Percentiles rank a stretch among this genome's conserved stretches.
Conservation (phyloP, 495 filamentous ascomycete species). For the Xylaria nigripes region DNA sequence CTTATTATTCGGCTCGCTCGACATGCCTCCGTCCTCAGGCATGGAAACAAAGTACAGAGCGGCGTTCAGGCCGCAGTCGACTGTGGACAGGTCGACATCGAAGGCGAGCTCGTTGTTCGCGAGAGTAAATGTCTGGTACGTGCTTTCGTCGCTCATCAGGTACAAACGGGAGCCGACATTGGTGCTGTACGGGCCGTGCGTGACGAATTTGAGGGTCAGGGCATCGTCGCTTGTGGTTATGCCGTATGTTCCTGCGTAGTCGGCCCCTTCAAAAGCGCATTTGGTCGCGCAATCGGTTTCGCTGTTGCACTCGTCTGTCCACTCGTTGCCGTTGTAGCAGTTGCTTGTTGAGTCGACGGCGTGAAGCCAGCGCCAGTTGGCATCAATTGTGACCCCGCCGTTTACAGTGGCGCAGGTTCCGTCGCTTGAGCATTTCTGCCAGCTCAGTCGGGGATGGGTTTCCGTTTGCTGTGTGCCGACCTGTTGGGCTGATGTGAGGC, state of each 20-base stretch:
- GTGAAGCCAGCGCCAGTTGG: slow-evolving; percentile 49
- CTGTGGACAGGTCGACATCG: slow-evolving; percentile 50
- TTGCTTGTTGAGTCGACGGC: slow-evolving; percentile 27
- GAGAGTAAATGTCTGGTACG: slow-evolving; percentile 50
- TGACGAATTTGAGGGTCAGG: slow-evolving; percentile 50
- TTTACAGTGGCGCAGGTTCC: slow-evolving; percentile 41
- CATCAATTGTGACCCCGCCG: slow-evolving; percentile 38
- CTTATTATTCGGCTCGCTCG: slow-evolving; percentile 46
- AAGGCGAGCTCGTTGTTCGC: slow-evolving; percentile 53
- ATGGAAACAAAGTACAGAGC: slow-evolving; percentile 54
- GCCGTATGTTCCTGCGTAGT: slow-evolving; percentile 42
- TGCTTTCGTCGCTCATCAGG: slow-evolving; percentile 44
- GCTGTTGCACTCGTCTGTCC: slow-evolving; percentile 34
- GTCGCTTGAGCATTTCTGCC: slow-evolving; percentile 46
- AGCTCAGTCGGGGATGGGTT: slow-evolving; percentile 49
- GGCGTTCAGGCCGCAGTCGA: slow-evolving; percentile 49
- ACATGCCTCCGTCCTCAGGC: slow-evolving; percentile 46
- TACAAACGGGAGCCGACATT: slow-evolving; percentile 49
- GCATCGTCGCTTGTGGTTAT: slow-evolving; percentile 40
- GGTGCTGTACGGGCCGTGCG: slow-evolving; percentile 39
- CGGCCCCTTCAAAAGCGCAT: slow-evolving; percentile 43
- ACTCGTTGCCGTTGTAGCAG: slow-evolving; percentile 46
- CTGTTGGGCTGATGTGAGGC: slow-evolving; percentile 44
- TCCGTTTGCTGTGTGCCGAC: slow-evolving; percentile 49
- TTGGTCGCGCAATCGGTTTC: slow-evolving; percentile 32